Evolutionary conservation across 305 asterid species (phyloP), one percentile per base, ranked within the genome.

Genomic region (Rubia tinctorum): DNA sequence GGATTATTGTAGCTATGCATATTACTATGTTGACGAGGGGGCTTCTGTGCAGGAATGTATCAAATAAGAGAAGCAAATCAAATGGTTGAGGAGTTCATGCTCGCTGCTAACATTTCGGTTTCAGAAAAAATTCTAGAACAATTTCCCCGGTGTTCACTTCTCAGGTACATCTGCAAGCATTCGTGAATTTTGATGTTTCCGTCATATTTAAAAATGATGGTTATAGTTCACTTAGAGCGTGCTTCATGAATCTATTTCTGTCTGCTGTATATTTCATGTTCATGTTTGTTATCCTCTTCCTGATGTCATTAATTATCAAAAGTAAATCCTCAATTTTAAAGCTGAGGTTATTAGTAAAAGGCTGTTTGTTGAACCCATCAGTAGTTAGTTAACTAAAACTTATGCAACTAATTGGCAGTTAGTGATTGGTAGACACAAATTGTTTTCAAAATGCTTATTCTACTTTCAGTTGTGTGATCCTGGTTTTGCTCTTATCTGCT

Each of bases 1-100:
- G 4, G 11, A 13, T 56, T 13, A 2, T 17, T 10, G n/a, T 53
- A 17, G 9, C 22, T 56, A 37, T 17, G 63, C 39, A 43, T 11
- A 22, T 6, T 70, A 27, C 39, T 40, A 67, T 72, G 49, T 43
- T 80, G 78, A 69, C 63, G 63, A 58, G 60, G 79, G 27, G 49
- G 65, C 61, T 73, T 80, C 63, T 78, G 73, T 88, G 76, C 93
- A 95, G 99, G 99, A 56, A 95, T 95, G 97, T 95, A 95, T 85
- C 99, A 95, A 86, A 92, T 95, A 82, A 89, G 95, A 71, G 99
- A 92, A 86, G 99, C 99, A 73, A 95, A 95, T 84, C 99, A 95
- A 88, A 95, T 95, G 99, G 93, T 95, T 55, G 99, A 95, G 82
- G 99, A 95, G 88, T 95, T 92, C 80, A 95, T 95, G 99, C 99